phyloP scores from a whole-genome alignment of 495 filamentous ascomycete species.

The Annulohypoxylon nitens region DNA sequence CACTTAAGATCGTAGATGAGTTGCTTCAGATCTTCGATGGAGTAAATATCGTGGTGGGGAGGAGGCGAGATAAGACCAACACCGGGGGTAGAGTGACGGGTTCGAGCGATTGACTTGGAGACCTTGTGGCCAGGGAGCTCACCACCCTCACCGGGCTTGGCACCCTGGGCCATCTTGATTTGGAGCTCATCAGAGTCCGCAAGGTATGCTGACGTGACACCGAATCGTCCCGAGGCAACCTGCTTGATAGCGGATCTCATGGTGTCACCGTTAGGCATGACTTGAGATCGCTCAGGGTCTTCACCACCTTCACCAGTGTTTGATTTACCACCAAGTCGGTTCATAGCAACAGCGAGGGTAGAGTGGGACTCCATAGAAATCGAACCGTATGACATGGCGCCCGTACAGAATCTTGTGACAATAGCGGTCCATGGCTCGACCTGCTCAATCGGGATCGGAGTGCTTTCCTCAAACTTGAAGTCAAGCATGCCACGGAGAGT shows the following conservation, averaged over 20 bases:
- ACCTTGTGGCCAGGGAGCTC: slow-evolving; percentile 99
- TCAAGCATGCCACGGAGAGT: slow-evolving; percentile 97
- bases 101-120: slow-evolving; percentile 94
- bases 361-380: slow-evolving; percentile 99
- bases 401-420: slow-evolving; percentile 97
- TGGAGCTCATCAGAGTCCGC: slow-evolving; percentile 98
- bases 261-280: slow-evolving; percentile 92
- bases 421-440: slow-evolving; percentile 99
- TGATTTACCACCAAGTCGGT: slow-evolving; percentile 95
- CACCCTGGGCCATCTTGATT: slow-evolving; percentile 99
- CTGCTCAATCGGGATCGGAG: slow-evolving; percentile 93
- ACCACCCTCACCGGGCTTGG: slow-evolving; percentile 98
- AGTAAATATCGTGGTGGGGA: slow-evolving; percentile 99
- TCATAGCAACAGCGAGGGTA: slow-evolving; percentile 97
- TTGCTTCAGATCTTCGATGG: slow-evolving; percentile 98
- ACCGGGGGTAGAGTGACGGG: slow-evolving; percentile 97
- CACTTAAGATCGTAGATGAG: slow-evolving; percentile 99
- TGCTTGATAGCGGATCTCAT: slow-evolving; percentile 99
- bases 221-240: slow-evolving; percentile 96
- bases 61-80: slow-evolving; percentile 99
- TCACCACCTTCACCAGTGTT: slow-evolving; percentile 99
- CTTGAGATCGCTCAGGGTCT: slow-evolving; percentile 90
- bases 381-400: slow-evolving; percentile 99
- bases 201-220: slow-evolving; percentile 98
- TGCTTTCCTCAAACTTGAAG: slow-evolving; percentile 93